Conservation (phyloP, 1,284 basidiomycete species). For the Apiotrichum sp. region DNA sequence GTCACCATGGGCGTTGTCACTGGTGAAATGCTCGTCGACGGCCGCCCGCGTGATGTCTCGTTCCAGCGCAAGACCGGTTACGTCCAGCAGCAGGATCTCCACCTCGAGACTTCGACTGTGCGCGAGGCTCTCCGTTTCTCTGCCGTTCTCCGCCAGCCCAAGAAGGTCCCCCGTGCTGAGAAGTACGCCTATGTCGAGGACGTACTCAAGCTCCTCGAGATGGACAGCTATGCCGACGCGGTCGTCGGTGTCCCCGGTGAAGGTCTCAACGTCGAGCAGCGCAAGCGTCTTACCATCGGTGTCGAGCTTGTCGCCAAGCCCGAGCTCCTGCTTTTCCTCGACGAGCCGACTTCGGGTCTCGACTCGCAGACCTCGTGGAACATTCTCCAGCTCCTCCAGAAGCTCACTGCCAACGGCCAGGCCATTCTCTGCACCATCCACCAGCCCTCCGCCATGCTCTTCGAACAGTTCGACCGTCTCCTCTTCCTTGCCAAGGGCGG, state of each 20-base stretch:
- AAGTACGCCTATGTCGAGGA: slow-evolving; percentile 50
- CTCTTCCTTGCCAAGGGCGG: slow-evolving; percentile 46
- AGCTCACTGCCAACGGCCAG: slow-evolving; percentile 58
- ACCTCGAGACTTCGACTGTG: slow-evolving; percentile 64
- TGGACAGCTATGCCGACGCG: slow-evolving; percentile 23
- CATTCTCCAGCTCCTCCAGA: slow-evolving; percentile 22
- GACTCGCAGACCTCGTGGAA: slow-evolving; percentile 23
- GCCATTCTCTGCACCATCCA: slow-evolving; percentile 54
- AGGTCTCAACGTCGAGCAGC: slow-evolving; percentile 45
- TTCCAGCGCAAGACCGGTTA: slow-evolving; percentile 62
- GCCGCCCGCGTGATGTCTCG: slow-evolving; percentile 60
- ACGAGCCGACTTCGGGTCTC: slow-evolving; percentile 45
- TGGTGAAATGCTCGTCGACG: slow-evolving; percentile 74
- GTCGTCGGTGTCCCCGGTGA: slow-evolving; percentile 46
- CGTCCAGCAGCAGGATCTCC: slow-evolving; percentile 74
- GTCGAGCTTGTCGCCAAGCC: slow-evolving; percentile 57
- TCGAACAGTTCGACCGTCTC: slow-evolving; percentile 40
- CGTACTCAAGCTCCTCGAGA: slow-evolving; percentile 23
- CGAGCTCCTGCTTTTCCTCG: slow-evolving; percentile 45
- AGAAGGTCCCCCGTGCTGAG: slow-evolving; percentile 51
- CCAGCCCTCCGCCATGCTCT: slow-evolving; percentile 45
- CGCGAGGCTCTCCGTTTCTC: slow-evolving; percentile 78
- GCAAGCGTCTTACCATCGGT: slow-evolving; percentile 54
- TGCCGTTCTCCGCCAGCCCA: slow-evolving; percentile 71
- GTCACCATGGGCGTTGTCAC: slow-evolving; percentile 71